These are phyloP conservation scores for Goffeauzyma gilvescens DNA, from an alignment of 768 basidiomycete genomes.

Conservation along the genomic window DNA sequence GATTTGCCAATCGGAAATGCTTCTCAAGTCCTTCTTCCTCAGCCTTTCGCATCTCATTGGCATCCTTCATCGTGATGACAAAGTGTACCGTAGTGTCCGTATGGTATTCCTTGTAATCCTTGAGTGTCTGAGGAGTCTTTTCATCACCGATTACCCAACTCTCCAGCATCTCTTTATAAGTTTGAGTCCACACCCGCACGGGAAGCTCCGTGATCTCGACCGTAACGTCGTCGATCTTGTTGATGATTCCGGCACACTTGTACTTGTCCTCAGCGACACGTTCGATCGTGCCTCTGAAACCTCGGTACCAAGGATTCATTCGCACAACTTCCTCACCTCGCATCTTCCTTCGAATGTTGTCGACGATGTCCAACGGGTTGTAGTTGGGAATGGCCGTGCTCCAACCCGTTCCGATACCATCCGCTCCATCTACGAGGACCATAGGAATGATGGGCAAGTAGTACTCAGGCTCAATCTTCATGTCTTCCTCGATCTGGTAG, in stretches of 20 bases:
- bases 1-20: slow-evolving; percentile 70
- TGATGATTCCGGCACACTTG: slow-evolving; percentile 57
- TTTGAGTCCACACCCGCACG: slow-evolving; percentile 83
- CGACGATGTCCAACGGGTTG: slow-evolving; percentile 77
- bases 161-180: slow-evolving; percentile 81
- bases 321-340: slow-evolving; percentile 57
- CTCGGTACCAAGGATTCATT: slow-evolving; percentile 96
- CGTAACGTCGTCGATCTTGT: slow-evolving; percentile 66
- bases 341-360: slow-evolving; percentile 73
- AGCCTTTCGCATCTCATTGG: slow-evolving; percentile 66
- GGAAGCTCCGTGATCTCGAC: slow-evolving; percentile 90
- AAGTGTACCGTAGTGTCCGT: slow-evolving; percentile 84
- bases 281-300: slow-evolving; percentile 70
- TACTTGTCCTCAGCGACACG: slow-evolving; percentile 46
- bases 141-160: slow-evolving; percentile 55
- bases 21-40: slow-evolving; percentile 75
- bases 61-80: slow-evolving; percentile 55
- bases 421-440: slow-evolving; percentile 78
- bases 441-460: slow-evolving; percentile 80
- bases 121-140: slow-evolving; percentile 61
- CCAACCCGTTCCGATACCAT: slow-evolving; percentile 98
- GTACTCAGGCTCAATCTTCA: slow-evolving; percentile 75
- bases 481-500: slow-evolving; percentile 67
- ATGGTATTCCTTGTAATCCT: slow-evolving; percentile 97
- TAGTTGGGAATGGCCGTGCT: slow-evolving; percentile 79